Evolutionary conservation across 2,329 filamentous ascomycete genomes (phyloP), one percentile per base, ranked within the genome.

Genomic region (Fusarium torreyae): DNA sequence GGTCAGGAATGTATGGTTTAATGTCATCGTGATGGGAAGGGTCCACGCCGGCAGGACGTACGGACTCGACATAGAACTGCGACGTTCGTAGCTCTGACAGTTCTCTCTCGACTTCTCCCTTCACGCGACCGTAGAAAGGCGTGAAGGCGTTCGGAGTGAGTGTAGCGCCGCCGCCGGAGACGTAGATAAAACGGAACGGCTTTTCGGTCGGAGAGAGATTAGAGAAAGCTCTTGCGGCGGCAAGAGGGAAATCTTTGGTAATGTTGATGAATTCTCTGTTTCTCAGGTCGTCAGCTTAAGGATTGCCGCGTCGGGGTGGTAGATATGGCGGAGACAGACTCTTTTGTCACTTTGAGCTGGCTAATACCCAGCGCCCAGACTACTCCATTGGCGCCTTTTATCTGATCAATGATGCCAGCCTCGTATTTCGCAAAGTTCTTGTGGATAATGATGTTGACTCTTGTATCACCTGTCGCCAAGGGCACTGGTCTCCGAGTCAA

Each of bases 341-440:
- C 69, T 45, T 67, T 66, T 26, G 65, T 56, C 9, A 67, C 68
- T 9, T 71, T 57, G 17, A 54, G 52, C 40, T 69, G 69, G 15
- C 69, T 71, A 18, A 71, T 55, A 4, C 69, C 68, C 17, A 71
- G 55, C 14, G 69, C 68, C 68, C 68, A 71, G 13, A 71, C 52
- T 6, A 50, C 57, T 9, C 69, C 68, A 13, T 44, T 68, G 6
- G 68, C 68, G 14, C 63, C 63, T 18, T 70, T 46, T 2, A 70
- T 11, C 9, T 70, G 63, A 5, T 48, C 31, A 4, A 71, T 39
- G 4, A 71, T 53, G 14, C 63, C 39, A 15, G 53, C 34, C 3
- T 52, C 51, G 15, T 69, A 71, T 7, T 36, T 40, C 5, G 17
- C 24, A 17, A 71, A 71, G 42, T 71, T 50, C 1, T 44, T 56